These are phyloP conservation scores for Ogataea chonburiensis DNA, from an alignment of 805 yeast species.

Conservation along the genomic window DNA sequence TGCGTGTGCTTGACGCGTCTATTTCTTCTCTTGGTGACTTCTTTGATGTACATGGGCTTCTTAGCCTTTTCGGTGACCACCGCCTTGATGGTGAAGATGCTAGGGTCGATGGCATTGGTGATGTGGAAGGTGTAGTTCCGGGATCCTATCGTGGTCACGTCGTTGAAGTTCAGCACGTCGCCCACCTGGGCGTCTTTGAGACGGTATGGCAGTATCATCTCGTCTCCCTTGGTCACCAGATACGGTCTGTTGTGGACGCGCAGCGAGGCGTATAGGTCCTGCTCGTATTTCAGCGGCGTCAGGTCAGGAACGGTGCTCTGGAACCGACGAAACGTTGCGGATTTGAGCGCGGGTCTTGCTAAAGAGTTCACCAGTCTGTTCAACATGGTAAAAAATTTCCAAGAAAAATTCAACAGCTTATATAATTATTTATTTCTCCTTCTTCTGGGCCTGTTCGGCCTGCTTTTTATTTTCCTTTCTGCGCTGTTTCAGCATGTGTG, in stretches of 20 bases:
- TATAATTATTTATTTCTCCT: slow-evolving; percentile 6
- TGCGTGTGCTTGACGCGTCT: slow-evolving; percentile 68
- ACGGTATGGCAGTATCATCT: slow-evolving; percentile 72
- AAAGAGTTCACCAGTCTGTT: slow-evolving; percentile 6
- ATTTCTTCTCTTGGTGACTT: slow-evolving; percentile 75
- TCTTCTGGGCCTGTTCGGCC: slow-evolving; percentile 9
- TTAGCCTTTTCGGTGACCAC: slow-evolving; percentile 85
- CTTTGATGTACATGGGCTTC: slow-evolving; percentile 69
- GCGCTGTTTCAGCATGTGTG: slow-evolving; percentile 89
- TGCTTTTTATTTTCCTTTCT: slow-evolving; percentile 60
- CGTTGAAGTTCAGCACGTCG: slow-evolving; percentile 68
- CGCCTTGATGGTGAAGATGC: slow-evolving; percentile 62
- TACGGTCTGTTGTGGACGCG: slow-evolving; percentile 82
- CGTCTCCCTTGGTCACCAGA: slow-evolving; percentile 89
- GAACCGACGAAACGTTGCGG: slow-evolving; percentile 3
- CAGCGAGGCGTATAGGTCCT: slow-evolving; percentile 76
- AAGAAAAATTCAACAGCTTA: slow-evolving; percentile 4
- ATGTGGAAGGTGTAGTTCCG: slow-evolving; percentile 72
- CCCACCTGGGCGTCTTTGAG: slow-evolving; percentile 80
- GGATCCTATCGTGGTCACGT: slow-evolving; percentile 81
- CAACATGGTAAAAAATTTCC: slow-evolving; percentile 6
- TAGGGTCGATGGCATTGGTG: slow-evolving; percentile 47
- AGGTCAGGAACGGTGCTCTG: slow-evolving; percentile 39
- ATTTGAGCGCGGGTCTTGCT: slow-evolving; percentile 1
- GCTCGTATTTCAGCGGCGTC: slow-evolving; percentile 62